Evolutionary conservation across 192 early-diverging fungal genomes (phyloP).

Genomic region (Coemansia sp.): DNA sequence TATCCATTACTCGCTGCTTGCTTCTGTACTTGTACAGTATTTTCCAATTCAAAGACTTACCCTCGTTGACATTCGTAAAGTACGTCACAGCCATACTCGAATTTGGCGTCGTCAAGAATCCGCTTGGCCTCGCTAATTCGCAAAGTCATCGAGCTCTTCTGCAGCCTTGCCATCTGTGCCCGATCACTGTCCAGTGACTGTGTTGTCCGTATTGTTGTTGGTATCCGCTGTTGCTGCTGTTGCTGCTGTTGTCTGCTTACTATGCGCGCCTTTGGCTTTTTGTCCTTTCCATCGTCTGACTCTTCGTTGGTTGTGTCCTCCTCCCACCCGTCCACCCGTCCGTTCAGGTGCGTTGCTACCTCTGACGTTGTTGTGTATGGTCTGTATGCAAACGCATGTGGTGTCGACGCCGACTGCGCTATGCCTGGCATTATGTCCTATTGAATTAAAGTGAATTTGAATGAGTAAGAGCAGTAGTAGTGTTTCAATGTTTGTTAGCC

Average conservation of each 20-base stretch:
- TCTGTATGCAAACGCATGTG: constrained; percentile 45
- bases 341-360: neutral
- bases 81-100: constrained; percentile 48
- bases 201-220: neutral
- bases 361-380: constrained; percentile 24
- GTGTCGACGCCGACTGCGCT: neutral
- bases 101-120: constrained; percentile 36
- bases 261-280: neutral
- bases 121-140: constrained; percentile 32
- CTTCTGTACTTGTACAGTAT: no score
- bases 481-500: no score
- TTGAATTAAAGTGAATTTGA: neutral
- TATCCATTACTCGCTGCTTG: no score
- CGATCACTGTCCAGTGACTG: constrained; percentile 13
- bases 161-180: constrained; percentile 24
- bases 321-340: neutral
- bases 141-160: constrained; percentile 18
- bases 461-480: neutral
- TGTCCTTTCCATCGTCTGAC: neutral
- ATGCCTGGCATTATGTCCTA: constrained; percentile 29
- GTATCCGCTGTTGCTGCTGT: neutral
- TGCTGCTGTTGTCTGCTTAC: neutral
- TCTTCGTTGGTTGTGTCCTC: no score
- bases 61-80: constrained; percentile 53
- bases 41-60: constrained; percentile 20